These are phyloP conservation scores for Quercus dentata DNA, from an alignment of 306 rosid genomes.

Conservation along the genomic window DNA sequence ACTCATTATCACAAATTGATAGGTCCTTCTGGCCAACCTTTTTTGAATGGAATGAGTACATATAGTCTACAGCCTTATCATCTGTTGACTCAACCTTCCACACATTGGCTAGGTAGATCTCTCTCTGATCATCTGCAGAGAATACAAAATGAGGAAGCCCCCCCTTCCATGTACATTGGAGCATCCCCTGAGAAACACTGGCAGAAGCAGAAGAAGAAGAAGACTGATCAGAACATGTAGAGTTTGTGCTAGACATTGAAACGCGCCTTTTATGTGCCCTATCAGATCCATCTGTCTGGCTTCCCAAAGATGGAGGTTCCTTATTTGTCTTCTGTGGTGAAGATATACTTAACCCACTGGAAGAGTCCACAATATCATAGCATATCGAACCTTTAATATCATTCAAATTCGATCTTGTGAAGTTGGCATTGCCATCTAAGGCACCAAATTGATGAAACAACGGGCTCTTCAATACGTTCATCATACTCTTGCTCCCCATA, in stretches of 20 bases:
- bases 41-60: conserved; percentile 62
- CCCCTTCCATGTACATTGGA: conserved; percentile 82
- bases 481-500: conserved; percentile 92
- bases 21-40: conserved; percentile 54
- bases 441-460: conserved; percentile 51
- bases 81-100: conserved; percentile 41
- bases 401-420: conserved; percentile 34
- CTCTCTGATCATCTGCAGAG: conserved; percentile 73
- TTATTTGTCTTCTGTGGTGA: conserved; percentile 41
- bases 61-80: conserved; percentile 53
- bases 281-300: conserved; percentile 36
- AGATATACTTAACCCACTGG: conserved; percentile 34
- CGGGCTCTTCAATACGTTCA: conserved; percentile 70
- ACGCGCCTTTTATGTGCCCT: conserved; percentile 42
- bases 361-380: conserved; percentile 47
- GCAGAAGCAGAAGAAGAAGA: conserved; percentile 36
- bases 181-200: conserved; percentile 71
- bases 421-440: conserved; percentile 38
- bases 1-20: conserved; percentile 29
- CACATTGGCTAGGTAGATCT: conserved; percentile 62
- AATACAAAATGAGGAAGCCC: conserved; percentile 81
- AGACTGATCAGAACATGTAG: conserved; percentile 52
- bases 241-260: conserved; percentile 59
- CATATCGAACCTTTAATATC: conserved; percentile 47
- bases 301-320: conserved; percentile 29